Conservation (phyloP, 768 basidiomycete species). For the Boletus sp. region DNA sequence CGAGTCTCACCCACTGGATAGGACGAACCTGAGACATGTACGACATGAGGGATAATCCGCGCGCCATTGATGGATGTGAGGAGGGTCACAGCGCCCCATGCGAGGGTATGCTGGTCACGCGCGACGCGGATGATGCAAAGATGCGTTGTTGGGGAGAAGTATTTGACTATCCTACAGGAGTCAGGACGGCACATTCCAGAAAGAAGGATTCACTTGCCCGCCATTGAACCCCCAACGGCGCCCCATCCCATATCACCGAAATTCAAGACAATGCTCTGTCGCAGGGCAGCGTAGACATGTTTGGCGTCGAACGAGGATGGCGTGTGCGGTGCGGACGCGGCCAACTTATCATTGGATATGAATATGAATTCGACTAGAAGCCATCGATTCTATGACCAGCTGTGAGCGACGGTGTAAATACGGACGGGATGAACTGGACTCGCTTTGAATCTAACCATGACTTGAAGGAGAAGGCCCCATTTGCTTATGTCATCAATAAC, state of each 20-base stretch:
- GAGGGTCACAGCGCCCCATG: conserved; percentile 77
- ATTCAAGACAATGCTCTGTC: conserved; percentile 62
- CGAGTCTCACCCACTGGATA: neutral
- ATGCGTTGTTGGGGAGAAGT: conserved; percentile 79
- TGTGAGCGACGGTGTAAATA: neutral
- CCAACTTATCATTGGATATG: conserved; percentile 24
- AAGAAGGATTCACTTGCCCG: conserved; percentile 42
- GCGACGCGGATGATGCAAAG: conserved; percentile 85
- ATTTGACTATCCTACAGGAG: conserved; percentile 59
- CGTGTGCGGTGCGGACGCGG: conserved; percentile 5
- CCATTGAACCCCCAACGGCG: conserved; percentile 65
- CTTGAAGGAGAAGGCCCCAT: neutral
- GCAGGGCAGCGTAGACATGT: conserved; percentile 64
- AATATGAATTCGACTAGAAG: conserved; percentile 80
- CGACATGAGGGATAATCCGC: conserved; percentile 66
- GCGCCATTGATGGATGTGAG: conserved; percentile 58
- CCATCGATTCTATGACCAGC: conserved; percentile 69
- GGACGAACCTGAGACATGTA: conserved; percentile 73
- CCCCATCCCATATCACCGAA: conserved; percentile 91
- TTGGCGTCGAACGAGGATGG: conserved; percentile 48
- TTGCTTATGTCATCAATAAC: conserved; percentile 13
- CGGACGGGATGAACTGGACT: neutral
- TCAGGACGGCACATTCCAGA: neutral
- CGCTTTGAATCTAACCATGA: conserved; percentile 73
- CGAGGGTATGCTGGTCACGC: conserved; percentile 73